Percentiles rank a stretch among this genome's conserved stretches.
Evolutionary conservation across 2,329 filamentous ascomycete genomes (phyloP).

Genomic region (Byssochlamys sp.): DNA sequence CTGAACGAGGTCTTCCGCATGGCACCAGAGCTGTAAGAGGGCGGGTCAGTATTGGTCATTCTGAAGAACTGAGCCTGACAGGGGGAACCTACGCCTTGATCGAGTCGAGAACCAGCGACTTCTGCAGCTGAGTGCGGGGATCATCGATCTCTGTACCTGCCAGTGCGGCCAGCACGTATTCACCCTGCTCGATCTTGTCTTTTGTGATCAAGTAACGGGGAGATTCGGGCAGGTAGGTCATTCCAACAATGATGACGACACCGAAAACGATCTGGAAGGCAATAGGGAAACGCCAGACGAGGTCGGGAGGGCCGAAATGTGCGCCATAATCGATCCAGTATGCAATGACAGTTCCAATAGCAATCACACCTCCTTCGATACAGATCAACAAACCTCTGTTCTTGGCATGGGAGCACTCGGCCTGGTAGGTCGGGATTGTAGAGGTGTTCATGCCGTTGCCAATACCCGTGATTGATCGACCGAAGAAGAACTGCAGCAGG

Average conservation of each 20-base stretch:
- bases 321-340: constrained; percentile 45
- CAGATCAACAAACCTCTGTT: constrained; percentile 54
- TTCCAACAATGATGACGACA: constrained; percentile 34
- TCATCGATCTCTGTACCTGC: constrained; percentile 41
- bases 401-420: constrained; percentile 44
- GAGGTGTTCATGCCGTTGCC: constrained; percentile 41
- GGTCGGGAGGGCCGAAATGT: constrained; percentile 23
- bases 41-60: constrained; percentile 11
- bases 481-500: constrained; percentile 37
- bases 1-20: constrained; percentile 45
- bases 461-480: constrained; percentile 36
- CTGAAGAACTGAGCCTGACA: constrained; percentile 28
- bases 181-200: constrained; percentile 38
- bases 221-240: constrained; percentile 37
- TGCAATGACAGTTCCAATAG: constrained; percentile 43
- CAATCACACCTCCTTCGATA: constrained; percentile 46
- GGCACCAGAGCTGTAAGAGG: constrained; percentile 44
- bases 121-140: constrained; percentile 49
- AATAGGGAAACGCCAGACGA: constrained; percentile 45
- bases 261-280: constrained; percentile 45
- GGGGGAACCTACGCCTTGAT: constrained; percentile 45
- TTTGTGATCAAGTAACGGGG: constrained; percentile 38
- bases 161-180: constrained; percentile 43
- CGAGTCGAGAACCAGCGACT: constrained; percentile 60
- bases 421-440: constrained; percentile 40